Evolutionary conservation across 228 moss, liverwort and hornwort species (phyloP), one percentile per base, ranked within the genome.

Genomic region (Sphagnum fallax): DNA sequence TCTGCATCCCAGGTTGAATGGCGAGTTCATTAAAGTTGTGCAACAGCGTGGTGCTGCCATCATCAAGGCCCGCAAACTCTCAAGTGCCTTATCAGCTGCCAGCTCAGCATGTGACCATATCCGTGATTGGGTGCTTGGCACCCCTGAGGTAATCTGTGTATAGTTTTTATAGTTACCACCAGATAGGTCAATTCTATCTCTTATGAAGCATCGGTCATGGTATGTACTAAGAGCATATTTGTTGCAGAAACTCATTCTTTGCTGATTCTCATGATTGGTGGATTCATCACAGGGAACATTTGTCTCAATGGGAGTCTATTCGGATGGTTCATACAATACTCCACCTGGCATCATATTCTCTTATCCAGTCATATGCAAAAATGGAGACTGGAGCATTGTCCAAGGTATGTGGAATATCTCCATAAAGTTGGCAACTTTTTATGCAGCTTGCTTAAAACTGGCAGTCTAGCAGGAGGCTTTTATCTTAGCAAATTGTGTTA

Each of bases 291-390:
- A 97, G 97, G 97, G 97, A 52, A 70, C 97, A 0, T 88, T 9
- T 67, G 97, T 93, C 55, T 97, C 97, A 9, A 97, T 97, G 97
- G 97, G 97, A 69, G 93, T 97, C 50, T 97, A 93, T 82, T 97
- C 97, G 6, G 97, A 97, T 59, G 97, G 97, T 61, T 97, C 97
- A 53, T 97, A 97, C 75, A 75, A 87, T 0, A 87, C 87, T 55
- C 93, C 97, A 65, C 63, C 88, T 11, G 91, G 91, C 66, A 83
- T 97, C 58, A 83, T 97, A 65, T 97, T 90, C 76, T 97, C 97
- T 8, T 97, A 68, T 82, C 97, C 97, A 62, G 97, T 97, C 62
- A 93, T 89, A 7, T 90, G 88, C 67, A 84, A 88, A 61, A 77
- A 88, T 0, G 97, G 97, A 66, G 90, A 79, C 9, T 97, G 97